Evolutionary conservation across 805 yeast species (phyloP).

Genomic region (Yarrowia sp.): DNA sequence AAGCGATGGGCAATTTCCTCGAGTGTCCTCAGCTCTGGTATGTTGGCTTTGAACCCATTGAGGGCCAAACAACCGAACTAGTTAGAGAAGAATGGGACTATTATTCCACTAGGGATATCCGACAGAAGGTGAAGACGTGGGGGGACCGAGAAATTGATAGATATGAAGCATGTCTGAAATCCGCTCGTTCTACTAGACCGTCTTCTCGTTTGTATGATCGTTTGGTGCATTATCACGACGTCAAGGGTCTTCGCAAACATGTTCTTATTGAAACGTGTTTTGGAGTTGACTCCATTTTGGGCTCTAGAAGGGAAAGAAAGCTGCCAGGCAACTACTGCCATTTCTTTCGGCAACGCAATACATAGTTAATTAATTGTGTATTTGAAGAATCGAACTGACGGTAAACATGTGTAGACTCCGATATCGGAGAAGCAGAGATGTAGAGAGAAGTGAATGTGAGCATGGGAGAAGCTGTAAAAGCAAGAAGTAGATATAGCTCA

Average conservation of each 20-base stretch:
- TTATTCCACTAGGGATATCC: neutral
- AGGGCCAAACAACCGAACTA: too few relatives aligned
- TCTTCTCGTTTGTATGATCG: neutral
- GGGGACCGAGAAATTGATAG: neutral
- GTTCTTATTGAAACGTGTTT: neutral
- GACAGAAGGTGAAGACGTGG: too few relatives aligned
- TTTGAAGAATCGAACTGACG: too few relatives aligned
- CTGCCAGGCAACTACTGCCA: neutral
- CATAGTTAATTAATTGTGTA: too few relatives aligned
- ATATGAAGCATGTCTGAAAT: neutral
- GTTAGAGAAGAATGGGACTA: neutral
- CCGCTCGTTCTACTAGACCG: neutral
- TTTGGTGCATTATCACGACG: neutral
- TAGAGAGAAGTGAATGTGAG: neutral
- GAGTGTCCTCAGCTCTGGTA: neutral
- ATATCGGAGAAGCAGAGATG: neutral
- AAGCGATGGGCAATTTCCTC: neutral
- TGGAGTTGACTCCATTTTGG: neutral
- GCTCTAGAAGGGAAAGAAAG: neutral
- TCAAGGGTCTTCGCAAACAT: neutral
- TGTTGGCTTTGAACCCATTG: neutral
- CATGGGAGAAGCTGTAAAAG: too few relatives aligned
- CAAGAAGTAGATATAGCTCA: too few relatives aligned
- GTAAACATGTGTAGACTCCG: too few relatives aligned
- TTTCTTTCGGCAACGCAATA: neutral